phyloP scores from a whole-genome alignment of 2,329 filamentous ascomycete species.

The Penicillium vulpinum region DNA sequence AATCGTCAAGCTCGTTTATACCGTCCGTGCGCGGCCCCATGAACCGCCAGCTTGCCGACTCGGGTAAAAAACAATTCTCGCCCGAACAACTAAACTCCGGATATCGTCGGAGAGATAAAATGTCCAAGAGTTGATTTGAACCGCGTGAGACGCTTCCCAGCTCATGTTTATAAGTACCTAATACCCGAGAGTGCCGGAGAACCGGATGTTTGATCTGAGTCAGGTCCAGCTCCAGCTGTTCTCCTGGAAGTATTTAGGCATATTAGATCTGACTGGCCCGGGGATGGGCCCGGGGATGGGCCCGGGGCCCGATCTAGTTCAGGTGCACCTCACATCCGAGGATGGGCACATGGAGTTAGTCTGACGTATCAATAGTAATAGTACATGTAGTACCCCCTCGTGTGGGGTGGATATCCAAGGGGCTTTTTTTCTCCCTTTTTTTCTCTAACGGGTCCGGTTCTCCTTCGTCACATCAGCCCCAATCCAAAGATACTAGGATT shows the following conservation, averaged over 20 bases:
- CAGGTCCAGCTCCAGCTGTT: slow-evolving; percentile 1
- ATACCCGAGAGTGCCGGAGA: not conserved
- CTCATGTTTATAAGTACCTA: not conserved
- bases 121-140: slow-evolving; percentile 8
- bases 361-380: slow-evolving; percentile 26
- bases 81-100: slow-evolving; percentile 13
- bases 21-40: slow-evolving; percentile 20
- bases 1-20: slow-evolving; percentile 18
- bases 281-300: not conserved
- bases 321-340: slow-evolving; percentile 17
- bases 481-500: not conserved
- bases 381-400: not conserved
- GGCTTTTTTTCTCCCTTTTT: not conserved
- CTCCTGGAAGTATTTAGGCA: not conserved
- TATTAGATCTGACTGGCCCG: slow-evolving; percentile 20
- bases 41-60: slow-evolving; percentile 16
- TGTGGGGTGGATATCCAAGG: slow-evolving; percentile 5
- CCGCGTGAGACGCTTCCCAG: slow-evolving; percentile 11
- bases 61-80: slow-evolving; percentile 11
- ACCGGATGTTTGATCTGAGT: slow-evolving; percentile 12
- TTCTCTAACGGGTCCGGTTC: slow-evolving; percentile 7
- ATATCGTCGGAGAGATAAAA: slow-evolving; percentile 16
- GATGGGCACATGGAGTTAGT: slow-evolving; percentile 10
- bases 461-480: slow-evolving; percentile 15
- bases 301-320: slow-evolving; percentile 10